Evolutionary conservation across 768 basidiomycete species (phyloP).

Genomic region (Neoboletus brunneissimus): DNA sequence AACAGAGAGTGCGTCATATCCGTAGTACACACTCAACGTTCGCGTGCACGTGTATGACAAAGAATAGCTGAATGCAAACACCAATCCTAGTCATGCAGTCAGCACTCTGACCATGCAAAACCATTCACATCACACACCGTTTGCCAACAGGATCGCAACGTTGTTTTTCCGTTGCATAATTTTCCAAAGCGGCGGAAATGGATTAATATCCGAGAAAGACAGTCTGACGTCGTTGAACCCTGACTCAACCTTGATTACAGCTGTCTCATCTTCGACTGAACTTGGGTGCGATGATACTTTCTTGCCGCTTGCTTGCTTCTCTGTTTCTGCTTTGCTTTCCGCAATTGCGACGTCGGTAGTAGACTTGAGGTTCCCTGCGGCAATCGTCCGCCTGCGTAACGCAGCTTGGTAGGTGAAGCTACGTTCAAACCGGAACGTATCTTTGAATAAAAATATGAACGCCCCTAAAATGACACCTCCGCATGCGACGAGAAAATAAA

Average conservation of each 20-base stretch:
- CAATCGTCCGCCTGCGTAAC: constrained; percentile 43
- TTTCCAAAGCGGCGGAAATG: constrained; percentile 56
- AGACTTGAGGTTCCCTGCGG: constrained; percentile 18
- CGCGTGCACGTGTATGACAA: constrained; percentile 73
- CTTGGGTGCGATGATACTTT: constrained; percentile 9
- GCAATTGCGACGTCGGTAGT: constrained; percentile 22
- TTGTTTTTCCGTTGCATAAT: constrained; percentile 68
- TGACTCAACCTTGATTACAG: constrained; percentile 11
- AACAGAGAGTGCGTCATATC: constrained; percentile 64
- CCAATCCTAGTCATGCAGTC: constrained; percentile 45
- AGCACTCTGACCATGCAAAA: not conserved
- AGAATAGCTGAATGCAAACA: constrained; percentile 70
- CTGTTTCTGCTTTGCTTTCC: constrained; percentile 5
- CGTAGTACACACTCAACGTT: constrained; percentile 61
- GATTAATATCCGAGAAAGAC: constrained; percentile 71
- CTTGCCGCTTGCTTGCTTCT: constrained; percentile 14
- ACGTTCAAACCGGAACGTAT: constrained; percentile 81
- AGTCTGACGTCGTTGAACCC: constrained; percentile 42
- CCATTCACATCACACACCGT: constrained; percentile 13
- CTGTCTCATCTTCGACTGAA: constrained; percentile 25
- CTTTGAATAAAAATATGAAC: constrained; percentile 70
- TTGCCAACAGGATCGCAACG: constrained; percentile 48
- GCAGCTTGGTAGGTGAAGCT: constrained; percentile 76
- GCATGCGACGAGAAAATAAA: constrained; percentile 77
- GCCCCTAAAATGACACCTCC: constrained; percentile 50